These are phyloP conservation scores for Marasmius oreades DNA, from an alignment of 1,284 basidiomycete species.

Conservation along the genomic window DNA sequence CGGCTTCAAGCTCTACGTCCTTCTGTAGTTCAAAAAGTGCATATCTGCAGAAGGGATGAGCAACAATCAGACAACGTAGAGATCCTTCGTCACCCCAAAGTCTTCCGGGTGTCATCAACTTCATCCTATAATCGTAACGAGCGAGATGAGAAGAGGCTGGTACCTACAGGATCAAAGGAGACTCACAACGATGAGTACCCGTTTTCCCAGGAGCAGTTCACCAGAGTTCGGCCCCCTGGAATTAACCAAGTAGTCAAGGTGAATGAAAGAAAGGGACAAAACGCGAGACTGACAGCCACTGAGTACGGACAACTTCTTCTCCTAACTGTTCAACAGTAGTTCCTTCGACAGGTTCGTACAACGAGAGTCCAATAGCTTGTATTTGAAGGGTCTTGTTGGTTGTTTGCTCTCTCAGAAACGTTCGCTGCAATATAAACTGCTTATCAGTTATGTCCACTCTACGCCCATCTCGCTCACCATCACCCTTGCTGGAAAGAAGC, in stretches of 20 bases:
- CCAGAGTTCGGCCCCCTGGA: slow-evolving; percentile 58
- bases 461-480: slow-evolving; percentile 47
- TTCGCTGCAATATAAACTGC: slow-evolving; percentile 49
- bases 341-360: slow-evolving; percentile 85
- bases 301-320: slow-evolving; percentile 83
- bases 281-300: slow-evolving; percentile 78
- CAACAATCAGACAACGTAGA: neutral
- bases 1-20: slow-evolving; percentile 78
- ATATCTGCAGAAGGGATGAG: slow-evolving; percentile 52
- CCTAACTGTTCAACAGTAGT: slow-evolving; percentile 77
- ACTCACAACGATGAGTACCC: slow-evolving; percentile 81
- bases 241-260: slow-evolving; percentile 8
- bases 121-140: slow-evolving; percentile 62
- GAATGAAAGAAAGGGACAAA: neutral
- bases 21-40: slow-evolving; percentile 83
- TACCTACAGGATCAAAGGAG: neutral
- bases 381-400: slow-evolving; percentile 84
- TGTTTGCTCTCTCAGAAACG: slow-evolving; percentile 76
- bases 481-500: slow-evolving; percentile 93
- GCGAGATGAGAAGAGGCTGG: neutral
- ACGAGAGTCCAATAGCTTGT: slow-evolving; percentile 87
- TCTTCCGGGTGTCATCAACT: slow-evolving; percentile 91
- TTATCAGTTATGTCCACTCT: neutral
- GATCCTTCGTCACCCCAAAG: slow-evolving; percentile 59
- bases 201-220: slow-evolving; percentile 73